Percentiles rank a stretch among this genome's conserved stretches.
Conservation (phyloP, 177 flowering plant genomes). For the Vitis hybrid region DNA sequence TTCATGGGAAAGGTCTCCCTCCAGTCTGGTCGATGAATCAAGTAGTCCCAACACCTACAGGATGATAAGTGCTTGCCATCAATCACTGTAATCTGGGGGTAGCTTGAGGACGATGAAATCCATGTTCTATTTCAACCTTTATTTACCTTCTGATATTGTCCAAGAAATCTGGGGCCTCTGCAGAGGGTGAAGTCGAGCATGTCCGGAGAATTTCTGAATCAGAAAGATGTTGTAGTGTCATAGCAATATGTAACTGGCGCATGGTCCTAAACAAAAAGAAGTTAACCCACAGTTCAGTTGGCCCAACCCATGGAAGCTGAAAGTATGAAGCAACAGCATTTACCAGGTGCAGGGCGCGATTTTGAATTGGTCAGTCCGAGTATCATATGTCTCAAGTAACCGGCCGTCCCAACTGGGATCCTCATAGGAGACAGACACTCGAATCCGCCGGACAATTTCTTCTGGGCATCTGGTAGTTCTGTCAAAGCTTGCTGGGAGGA, state of each 20-base stretch:
- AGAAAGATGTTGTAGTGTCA: constrained; percentile 39
- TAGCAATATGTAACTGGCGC: constrained; percentile 34
- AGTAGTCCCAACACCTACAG: constrained; percentile 57
- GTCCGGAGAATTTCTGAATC: constrained; percentile 62
- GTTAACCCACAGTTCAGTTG: not conserved
- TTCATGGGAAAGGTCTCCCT: constrained; percentile 52
- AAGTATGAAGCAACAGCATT: not conserved
- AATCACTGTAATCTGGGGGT: not conserved
- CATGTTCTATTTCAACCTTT: not conserved
- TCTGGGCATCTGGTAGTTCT: constrained; percentile 81
- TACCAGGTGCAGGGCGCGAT: constrained; percentile 87
- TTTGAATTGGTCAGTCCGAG: constrained; percentile 50
- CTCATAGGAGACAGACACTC: constrained; percentile 53
- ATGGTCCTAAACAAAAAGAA: constrained; percentile 38
- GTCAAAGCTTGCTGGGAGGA: constrained; percentile 73
- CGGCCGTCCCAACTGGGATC: constrained; percentile 69
- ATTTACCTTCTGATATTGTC: constrained; percentile 64
- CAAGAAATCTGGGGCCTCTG: constrained; percentile 87
- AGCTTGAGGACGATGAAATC: not conserved
- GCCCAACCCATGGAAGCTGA: not conserved
- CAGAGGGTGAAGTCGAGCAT: constrained; percentile 86
- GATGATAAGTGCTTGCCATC: not conserved
- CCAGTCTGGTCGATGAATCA: constrained; percentile 71
- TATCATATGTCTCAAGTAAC: constrained; percentile 83
- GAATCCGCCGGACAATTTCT: constrained; percentile 74